Evolutionary conservation across 148 eudicot genomes (phyloP).

Genomic region (Selenicereus undatus): DNA sequence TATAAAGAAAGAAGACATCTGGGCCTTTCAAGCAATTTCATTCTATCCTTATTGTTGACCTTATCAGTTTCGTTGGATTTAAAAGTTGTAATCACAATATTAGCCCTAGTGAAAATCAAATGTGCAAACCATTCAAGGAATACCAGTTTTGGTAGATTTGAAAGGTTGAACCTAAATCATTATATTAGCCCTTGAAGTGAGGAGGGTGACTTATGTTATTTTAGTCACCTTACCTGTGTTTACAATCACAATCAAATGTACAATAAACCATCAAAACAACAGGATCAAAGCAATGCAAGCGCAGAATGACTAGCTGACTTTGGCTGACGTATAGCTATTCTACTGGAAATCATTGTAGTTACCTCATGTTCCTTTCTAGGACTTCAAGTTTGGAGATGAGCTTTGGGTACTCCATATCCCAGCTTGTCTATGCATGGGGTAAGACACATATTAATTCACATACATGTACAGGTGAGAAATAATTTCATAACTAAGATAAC

Average conservation of each 20-base stretch:
- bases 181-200: too few species aligned
- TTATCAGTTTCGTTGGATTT: too few species aligned
- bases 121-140: too few species aligned
- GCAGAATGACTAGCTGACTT: not conserved
- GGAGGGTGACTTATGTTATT: too few species aligned
- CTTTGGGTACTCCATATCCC: constrained; percentile 65
- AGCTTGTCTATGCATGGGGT: constrained; percentile 20
- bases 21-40: too few species aligned
- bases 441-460: not conserved
- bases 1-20: too few species aligned
- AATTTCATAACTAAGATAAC: not conserved
- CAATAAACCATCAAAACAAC: not conserved
- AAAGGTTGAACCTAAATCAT: too few species aligned
- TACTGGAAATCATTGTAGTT: not conserved
- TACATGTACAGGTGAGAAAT: not conserved
- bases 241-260: not conserved
- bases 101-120: not conserved
- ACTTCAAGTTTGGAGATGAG: constrained; percentile 59
- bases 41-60: too few species aligned
- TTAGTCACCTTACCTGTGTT: too few species aligned
- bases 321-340: not conserved
- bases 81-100: not conserved
- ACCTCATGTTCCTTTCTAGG: constrained; percentile 84
- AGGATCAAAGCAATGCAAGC: not conserved
- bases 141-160: too few species aligned